These are phyloP conservation scores for Phytophthora foliorum DNA, from an alignment of 352 stramenopile genomes.

Conservation along the genomic window DNA sequence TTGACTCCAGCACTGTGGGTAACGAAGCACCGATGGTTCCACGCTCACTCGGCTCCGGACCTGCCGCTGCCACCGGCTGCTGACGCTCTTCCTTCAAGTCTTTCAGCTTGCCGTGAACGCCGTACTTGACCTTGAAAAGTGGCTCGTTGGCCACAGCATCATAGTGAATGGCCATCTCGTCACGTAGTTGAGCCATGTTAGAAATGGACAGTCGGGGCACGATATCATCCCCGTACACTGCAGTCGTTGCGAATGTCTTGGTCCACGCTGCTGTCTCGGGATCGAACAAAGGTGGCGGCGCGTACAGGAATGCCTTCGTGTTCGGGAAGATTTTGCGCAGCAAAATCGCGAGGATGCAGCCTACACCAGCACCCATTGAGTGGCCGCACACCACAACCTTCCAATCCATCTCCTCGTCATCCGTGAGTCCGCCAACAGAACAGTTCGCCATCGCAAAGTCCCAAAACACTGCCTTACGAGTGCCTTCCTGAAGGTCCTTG, in stretches of 20 bases:
- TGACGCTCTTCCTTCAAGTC: conserved; percentile 42
- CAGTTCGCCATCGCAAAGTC: conserved; percentile 71
- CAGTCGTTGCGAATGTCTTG: conserved; percentile 74
- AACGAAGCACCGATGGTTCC: conserved; percentile 21
- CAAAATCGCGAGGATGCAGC: conserved; percentile 72
- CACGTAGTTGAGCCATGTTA: conserved; percentile 71
- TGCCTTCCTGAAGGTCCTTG: conserved; percentile 64
- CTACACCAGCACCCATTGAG: conserved; percentile 86
- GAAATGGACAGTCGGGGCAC: conserved; percentile 73
- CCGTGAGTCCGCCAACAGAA: conserved; percentile 11
- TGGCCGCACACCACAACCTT: conserved; percentile 83
- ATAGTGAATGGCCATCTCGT: conserved; percentile 78
- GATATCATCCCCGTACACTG: conserved; percentile 78
- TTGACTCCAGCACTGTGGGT: conserved; percentile 33
- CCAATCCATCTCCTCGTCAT: conserved; percentile 47
- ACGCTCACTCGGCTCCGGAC: conserved; percentile 21
- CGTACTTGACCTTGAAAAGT: conserved; percentile 69
- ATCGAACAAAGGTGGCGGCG: conserved; percentile 74
- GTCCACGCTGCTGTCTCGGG: conserved; percentile 63
- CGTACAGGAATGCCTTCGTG: conserved; percentile 73
- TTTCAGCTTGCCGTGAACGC: conserved; percentile 50
- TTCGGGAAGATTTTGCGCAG: conserved; percentile 64
- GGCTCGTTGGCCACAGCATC: conserved; percentile 70
- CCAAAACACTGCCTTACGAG: conserved; percentile 71
- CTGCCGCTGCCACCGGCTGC: conserved; percentile 24